phyloP scores from a whole-genome alignment of 768 basidiomycete species.

The Tubosaeta sp. region DNA sequence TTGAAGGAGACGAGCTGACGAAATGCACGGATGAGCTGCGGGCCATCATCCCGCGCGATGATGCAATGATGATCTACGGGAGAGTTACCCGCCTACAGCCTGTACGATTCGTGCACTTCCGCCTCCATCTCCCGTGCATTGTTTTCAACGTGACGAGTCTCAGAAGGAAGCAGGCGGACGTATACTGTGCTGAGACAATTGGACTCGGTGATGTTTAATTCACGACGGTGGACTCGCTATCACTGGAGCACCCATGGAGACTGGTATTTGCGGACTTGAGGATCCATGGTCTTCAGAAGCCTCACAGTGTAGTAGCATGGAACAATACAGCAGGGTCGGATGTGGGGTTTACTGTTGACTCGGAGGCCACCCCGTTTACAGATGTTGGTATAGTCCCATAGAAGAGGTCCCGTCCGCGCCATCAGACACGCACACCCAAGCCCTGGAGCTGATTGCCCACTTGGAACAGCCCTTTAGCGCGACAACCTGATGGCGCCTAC shows the following conservation, averaged over 20 bases:
- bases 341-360: not conserved
- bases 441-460: slow-evolving; percentile 1
- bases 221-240: not conserved
- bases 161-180: not conserved
- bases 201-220: not conserved
- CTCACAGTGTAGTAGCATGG: not conserved
- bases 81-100: not conserved
- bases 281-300: not conserved
- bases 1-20: not conserved
- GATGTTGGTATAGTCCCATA: not conserved
- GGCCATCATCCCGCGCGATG: not conserved
- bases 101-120: not conserved
- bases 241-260: not conserved
- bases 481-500: not conserved
- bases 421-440: not conserved
- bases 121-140: slow-evolving; percentile 1
- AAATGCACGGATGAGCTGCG: not conserved
- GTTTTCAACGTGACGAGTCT: not conserved
- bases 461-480: slow-evolving; percentile 4
- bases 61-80: not conserved
- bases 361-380: not conserved
- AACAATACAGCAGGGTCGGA: not conserved
- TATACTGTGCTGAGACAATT: slow-evolving; percentile 1
- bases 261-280: not conserved
- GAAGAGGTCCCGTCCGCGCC: not conserved